Base-by-base conservation (phyloP, 164 flowering plant genomes). In the Liriodendron chinense region DNA sequence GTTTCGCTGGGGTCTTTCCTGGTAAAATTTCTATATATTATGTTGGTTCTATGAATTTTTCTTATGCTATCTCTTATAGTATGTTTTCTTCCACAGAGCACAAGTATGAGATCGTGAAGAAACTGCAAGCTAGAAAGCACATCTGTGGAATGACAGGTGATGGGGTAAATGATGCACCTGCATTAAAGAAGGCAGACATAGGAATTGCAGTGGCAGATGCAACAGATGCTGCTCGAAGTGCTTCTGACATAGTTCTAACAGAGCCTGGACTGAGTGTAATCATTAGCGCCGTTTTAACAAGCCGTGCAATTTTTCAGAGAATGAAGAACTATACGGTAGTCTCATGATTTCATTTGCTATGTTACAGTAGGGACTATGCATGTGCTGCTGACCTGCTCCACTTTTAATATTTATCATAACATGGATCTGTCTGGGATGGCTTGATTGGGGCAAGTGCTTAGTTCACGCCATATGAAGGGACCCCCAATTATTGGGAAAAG, bases 1-100 rank as follows among this genome's bases (percentile, higher is more conserved):
- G 92, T 63, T 89, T 89, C 83, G 93, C 93, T 75, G 93, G 93
- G 20, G 91, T 90, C 49, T 90, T 90, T 77, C 93, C 91, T 72
- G 93, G 93, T 88, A 75, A 69, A 34, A 65, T 1, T 70, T 25
- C 14, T 26, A 34, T 24, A 47, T 47, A 47, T 47, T 34, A 28
- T 47, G 14, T 2, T 10, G 65, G 7, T 47, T 9, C 1, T 65
- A 22, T 71, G 16, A 34, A 67, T 43, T 24, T 34, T 25, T 57
- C 1, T 20, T 7, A 14, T 12, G 28, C 5, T 2, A 26, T 47
- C 20, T 71, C 62, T 69, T 9, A 74, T 34, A 22, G 48, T 65
- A 59, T 67, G 62, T 28, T 53, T 73, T 61, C 23, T 43, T 80
- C 21, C 2, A 23, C 81, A 88, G 93, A 88, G 76, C 91, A 88